Conservation (phyloP, 805 yeast species). For the Huiozyma naganishii region DNA sequence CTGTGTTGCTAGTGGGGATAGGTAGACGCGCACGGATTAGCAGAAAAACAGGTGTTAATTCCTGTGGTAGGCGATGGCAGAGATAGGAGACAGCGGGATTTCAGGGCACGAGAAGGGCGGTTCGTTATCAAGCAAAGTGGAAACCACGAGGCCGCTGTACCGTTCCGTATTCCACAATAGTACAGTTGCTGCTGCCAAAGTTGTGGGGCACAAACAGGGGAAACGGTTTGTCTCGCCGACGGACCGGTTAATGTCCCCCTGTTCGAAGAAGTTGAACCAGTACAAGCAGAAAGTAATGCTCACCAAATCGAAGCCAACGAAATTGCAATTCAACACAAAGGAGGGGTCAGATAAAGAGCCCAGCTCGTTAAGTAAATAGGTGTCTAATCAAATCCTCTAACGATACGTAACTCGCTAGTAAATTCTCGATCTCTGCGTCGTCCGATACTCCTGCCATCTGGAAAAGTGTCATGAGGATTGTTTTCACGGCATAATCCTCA, state of each 20-base stretch:
- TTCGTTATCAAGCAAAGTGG: too few relatives aligned
- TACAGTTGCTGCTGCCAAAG: too few relatives aligned
- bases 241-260: conserved; percentile 46
- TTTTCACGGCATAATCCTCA: conserved; percentile 3
- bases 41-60: too few relatives aligned
- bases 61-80: too few relatives aligned
- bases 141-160: too few relatives aligned
- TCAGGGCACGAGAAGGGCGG: too few relatives aligned
- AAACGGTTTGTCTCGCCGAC: conserved; percentile 35
- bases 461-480: conserved; percentile 2
- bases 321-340: conserved; percentile 9
- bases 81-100: too few relatives aligned
- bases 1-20: too few relatives aligned
- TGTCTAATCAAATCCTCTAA: conserved; percentile 2
- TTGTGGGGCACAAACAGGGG: too few relatives aligned
- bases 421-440: conserved; percentile 3
- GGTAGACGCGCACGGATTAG: too few relatives aligned
- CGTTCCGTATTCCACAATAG: too few relatives aligned
- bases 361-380: neutral
- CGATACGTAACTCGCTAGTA: conserved; percentile 1
- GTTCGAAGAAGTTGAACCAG: conserved; percentile 42
- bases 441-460: neutral
- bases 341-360: neutral
- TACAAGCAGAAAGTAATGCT: conserved; percentile 30
- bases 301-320: conserved; percentile 15